A percentile compares a stretch with the other conserved stretches of the same genome.
Conservation (phyloP, 1,139 yeast genomes). For the Lodderomyces pseudojiufengensis region DNA sequence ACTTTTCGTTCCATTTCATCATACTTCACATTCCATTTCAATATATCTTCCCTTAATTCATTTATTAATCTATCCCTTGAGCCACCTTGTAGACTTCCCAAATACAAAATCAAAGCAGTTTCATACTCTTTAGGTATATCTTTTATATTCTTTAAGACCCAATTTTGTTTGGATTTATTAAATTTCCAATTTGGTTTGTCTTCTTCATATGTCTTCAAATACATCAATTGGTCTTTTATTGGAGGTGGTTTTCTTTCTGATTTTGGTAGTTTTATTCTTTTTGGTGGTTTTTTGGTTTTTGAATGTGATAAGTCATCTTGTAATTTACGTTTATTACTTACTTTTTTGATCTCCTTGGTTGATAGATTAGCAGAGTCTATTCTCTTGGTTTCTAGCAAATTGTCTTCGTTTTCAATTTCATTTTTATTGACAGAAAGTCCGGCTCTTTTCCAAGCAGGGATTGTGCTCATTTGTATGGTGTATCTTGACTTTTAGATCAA, state of each 20-base stretch:
- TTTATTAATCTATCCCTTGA: slow-evolving; percentile 56
- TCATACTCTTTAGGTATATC: slow-evolving; percentile 55
- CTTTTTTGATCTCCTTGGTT: slow-evolving; percentile 45
- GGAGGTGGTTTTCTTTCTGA: slow-evolving; percentile 71
- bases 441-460: slow-evolving; percentile 91
- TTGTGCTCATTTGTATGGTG: slow-evolving; percentile 13
- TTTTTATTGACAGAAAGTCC: slow-evolving; percentile 61
- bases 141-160: slow-evolving; percentile 74
- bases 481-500: too few species aligned
- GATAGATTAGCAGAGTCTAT: slow-evolving; percentile 46
- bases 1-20: slow-evolving; percentile 37
- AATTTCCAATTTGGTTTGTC: slow-evolving; percentile 80
- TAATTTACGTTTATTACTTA: slow-evolving; percentile 28
- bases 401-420: slow-evolving; percentile 29
- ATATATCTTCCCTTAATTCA: slow-evolving; percentile 46
- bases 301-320: slow-evolving; percentile 19
- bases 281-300: slow-evolving; percentile 56
- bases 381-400: slow-evolving; percentile 32
- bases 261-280: slow-evolving; percentile 73
- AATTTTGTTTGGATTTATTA: slow-evolving; percentile 89
- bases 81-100: slow-evolving; percentile 73
- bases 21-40: slow-evolving; percentile 56
- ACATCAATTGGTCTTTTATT: slow-evolving; percentile 76
- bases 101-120: slow-evolving; percentile 51
- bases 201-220: slow-evolving; percentile 60